Percentiles rank a stretch among this genome's conserved stretches.
Conservation (phyloP, 1,139 yeast genomes). For the Geotrichum aggregatum region DNA sequence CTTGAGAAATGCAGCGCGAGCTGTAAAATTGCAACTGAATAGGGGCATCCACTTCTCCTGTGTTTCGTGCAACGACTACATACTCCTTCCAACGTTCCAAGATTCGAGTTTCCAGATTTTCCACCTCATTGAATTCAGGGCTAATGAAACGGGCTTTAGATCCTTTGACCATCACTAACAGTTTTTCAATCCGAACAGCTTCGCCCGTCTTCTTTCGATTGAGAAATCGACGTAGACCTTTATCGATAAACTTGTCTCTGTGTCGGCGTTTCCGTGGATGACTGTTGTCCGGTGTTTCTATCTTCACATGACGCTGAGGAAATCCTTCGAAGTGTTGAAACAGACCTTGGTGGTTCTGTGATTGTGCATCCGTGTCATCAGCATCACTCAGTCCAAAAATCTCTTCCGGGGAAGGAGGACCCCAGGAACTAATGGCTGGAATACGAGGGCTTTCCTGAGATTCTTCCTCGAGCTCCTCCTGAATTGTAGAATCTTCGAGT, state of each 20-base stretch:
- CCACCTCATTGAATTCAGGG: conserved; percentile 45
- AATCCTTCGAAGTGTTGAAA: neutral
- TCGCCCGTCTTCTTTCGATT: conserved; percentile 48
- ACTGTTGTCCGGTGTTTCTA: too few relatives aligned
- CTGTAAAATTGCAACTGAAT: conserved; percentile 60
- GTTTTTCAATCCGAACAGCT: conserved; percentile 58
- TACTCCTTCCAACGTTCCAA: conserved; percentile 76
- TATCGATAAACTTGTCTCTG: neutral
- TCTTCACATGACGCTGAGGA: neutral
- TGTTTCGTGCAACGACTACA: conserved; percentile 59
- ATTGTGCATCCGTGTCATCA: neutral
- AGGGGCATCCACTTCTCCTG: conserved; percentile 49
- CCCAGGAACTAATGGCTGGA: neutral
- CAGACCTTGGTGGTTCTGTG: neutral
- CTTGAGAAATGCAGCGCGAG: conserved; percentile 41
- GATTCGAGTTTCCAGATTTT: conserved; percentile 51
- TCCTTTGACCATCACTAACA: conserved; percentile 58
- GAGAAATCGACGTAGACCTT: neutral
- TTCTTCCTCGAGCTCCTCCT: neutral
- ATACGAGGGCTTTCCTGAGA: neutral
- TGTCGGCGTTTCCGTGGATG: neutral
- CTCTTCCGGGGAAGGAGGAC: conserved; percentile 5
- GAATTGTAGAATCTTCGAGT: neutral
- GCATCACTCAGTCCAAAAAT: neutral
- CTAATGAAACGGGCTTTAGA: conserved; percentile 35